These are phyloP conservation scores for Sugiyamaella xylanicola DNA, from an alignment of 1,139 yeast species.

Conservation along the genomic window DNA sequence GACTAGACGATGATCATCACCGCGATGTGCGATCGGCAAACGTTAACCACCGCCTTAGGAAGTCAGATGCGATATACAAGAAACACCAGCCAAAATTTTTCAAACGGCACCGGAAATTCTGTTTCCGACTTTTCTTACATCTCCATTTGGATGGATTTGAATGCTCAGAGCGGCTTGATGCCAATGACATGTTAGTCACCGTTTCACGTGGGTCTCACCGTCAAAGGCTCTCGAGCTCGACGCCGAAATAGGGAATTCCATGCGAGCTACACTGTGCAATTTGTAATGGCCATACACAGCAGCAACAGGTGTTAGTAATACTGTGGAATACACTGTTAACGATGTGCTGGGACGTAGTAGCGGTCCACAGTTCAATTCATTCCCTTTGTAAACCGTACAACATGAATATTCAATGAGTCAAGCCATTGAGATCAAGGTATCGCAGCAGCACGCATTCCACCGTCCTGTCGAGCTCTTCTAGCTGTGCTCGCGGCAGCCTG, in stretches of 20 bases:
- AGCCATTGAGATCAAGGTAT: too few relatives aligned
- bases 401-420: too few relatives aligned
- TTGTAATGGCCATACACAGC: too few relatives aligned
- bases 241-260: conserved; percentile 3
- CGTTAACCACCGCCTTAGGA: conserved; percentile 11
- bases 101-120: neutral
- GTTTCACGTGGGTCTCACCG: conserved; percentile 3
- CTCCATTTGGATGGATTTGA: conserved; percentile 1
- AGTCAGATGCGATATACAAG: neutral
- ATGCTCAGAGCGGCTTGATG: too few relatives aligned
- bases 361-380: too few relatives aligned
- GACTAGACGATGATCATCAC: neutral
- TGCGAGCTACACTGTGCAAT: conserved; percentile 2
- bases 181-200: too few relatives aligned
- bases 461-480: too few relatives aligned
- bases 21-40: conserved; percentile 15
- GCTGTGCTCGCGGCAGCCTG: neutral
- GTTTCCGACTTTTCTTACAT: neutral
- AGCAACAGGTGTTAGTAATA: too few relatives aligned
- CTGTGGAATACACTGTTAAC: too few relatives aligned
- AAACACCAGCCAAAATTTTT: neutral
- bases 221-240: neutral
- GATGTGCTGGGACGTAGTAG: too few relatives aligned
- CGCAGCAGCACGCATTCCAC: too few relatives aligned
- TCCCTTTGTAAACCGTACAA: too few relatives aligned